Evolutionary conservation across 2,329 filamentous ascomycete genomes (phyloP), one percentile per base, ranked within the genome.

Genomic region (Arthrobotrys pseudoclavata): DNA sequence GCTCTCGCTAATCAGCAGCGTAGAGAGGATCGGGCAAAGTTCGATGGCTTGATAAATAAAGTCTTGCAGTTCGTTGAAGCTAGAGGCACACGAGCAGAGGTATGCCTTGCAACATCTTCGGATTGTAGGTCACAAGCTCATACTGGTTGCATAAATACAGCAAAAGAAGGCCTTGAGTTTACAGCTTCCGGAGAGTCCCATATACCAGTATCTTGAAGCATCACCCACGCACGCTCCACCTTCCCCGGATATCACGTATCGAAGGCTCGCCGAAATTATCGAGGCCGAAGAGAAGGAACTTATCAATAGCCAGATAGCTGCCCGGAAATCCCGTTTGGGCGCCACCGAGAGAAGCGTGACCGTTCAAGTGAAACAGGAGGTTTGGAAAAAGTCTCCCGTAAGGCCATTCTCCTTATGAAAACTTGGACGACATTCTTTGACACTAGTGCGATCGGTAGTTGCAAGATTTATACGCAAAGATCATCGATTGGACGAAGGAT

Each of bases 401-500:
- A 64, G 57, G 20, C 20, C 22, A 6, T 24, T 20, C 6, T 20
- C 40, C 18, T 1, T 20, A 18, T 24, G 6, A 3, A 24, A 47
- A 13, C 2, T 52, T 1, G 18, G 10, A 37, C 9, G n/a, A 12
- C 22, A 37, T 48, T 45, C 9, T 4, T 9, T 29, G 62, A 40
- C 34, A 47, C n/a, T 40, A 45, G 22, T 4, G 24, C 6, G 12
- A 52, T n/a, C 37, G 29, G 40, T 53, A 90, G 74, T 85, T 99
- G n/a, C 93, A 94, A 81, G 85, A 89, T 40, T 85, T 97, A 53
- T 98, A 97, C 82, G 89, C 89, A 70, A 88, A 93, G 63, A 87
- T 97, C 62, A 94, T 97, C 82, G 90, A 97, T 82, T 99, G 96
- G 96, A 91, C 91, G 9, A 89, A 86, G 71, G 93, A 98, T 81